Conservation (phyloP, 768 basidiomycete genomes). For the Amanita rimosa region DNA sequence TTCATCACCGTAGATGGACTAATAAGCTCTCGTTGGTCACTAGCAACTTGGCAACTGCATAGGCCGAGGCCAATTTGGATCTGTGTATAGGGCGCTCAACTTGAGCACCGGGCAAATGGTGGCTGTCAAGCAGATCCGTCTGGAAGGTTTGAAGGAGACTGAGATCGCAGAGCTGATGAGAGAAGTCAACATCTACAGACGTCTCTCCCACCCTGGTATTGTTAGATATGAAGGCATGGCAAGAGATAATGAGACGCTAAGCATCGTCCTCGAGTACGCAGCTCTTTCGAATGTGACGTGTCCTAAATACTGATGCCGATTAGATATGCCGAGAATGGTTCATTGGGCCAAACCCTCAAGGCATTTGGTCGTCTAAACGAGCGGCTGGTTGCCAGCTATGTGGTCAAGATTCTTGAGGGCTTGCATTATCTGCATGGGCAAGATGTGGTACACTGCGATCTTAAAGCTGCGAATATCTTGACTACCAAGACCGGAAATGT, state of each 20-base stretch:
- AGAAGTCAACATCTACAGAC: slow-evolving; percentile 89
- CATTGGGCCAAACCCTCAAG: slow-evolving; percentile 85
- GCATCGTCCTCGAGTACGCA: slow-evolving; percentile 89
- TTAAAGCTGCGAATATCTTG: slow-evolving; percentile 98
- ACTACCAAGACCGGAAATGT: slow-evolving; percentile 97
- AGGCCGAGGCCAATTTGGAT: slow-evolving; percentile 92
- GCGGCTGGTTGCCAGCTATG: slow-evolving; percentile 82
- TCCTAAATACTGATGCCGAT: slow-evolving; percentile 5
- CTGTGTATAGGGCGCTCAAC: slow-evolving; percentile 91
- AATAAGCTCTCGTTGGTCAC: slow-evolving; percentile 1
- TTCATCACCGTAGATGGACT: background rate
- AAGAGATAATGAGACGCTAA: slow-evolving; percentile 78
- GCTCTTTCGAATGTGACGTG: slow-evolving; percentile 7
- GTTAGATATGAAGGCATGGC: slow-evolving; percentile 98
- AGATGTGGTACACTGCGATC: slow-evolving; percentile 93
- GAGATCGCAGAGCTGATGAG: slow-evolving; percentile 88
- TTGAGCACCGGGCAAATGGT: slow-evolving; percentile 93
- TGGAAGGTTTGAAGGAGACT: slow-evolving; percentile 84
- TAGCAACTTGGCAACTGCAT: slow-evolving; percentile 98
- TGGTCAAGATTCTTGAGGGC: slow-evolving; percentile 94
- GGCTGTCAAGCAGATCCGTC: slow-evolving; percentile 93
- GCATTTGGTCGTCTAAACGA: slow-evolving; percentile 94
- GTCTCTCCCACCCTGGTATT: slow-evolving; percentile 87
- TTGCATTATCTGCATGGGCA: slow-evolving; percentile 84
- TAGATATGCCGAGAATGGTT: slow-evolving; percentile 95